Conservation (phyloP, 805 yeast species). For the Danielia oregonensis region DNA sequence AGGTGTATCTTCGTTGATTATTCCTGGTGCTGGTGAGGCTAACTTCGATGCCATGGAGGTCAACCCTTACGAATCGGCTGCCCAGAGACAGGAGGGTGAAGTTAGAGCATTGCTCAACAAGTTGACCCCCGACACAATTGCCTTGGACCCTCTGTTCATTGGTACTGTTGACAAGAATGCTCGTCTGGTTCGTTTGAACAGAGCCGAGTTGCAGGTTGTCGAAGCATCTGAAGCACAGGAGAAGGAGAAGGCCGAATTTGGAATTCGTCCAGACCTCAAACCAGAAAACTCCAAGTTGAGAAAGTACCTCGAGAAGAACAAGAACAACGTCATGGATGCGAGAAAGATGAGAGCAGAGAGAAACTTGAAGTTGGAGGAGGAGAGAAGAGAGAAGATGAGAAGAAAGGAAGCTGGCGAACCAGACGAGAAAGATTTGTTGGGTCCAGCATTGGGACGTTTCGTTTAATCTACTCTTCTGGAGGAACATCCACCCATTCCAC, state of each 20-base stretch:
- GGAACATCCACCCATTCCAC: not conserved
- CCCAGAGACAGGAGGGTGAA: slow-evolving; percentile 92
- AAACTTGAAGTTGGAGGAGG: slow-evolving; percentile 71
- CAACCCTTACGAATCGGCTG: slow-evolving; percentile 88
- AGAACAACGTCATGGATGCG: slow-evolving; percentile 80
- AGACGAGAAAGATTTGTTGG: slow-evolving; percentile 16
- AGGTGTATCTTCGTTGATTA: slow-evolving; percentile 73
- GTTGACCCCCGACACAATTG: slow-evolving; percentile 86
- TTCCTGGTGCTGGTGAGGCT: slow-evolving; percentile 98
- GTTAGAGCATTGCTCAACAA: slow-evolving; percentile 83
- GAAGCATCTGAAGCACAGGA: slow-evolving; percentile 38
- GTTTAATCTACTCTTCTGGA: slow-evolving; percentile 4
- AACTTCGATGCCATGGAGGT: slow-evolving; percentile 90
- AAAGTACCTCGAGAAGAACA: slow-evolving; percentile 75
- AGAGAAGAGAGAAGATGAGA: slow-evolving; percentile 46
- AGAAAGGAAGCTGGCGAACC: slow-evolving; percentile 16
- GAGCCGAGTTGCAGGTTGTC: slow-evolving; percentile 44
- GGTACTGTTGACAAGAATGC: slow-evolving; percentile 81
- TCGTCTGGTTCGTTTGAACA: slow-evolving; percentile 56
- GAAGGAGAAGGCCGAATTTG: slow-evolving; percentile 45
- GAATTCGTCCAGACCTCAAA: slow-evolving; percentile 63
- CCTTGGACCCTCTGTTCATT: slow-evolving; percentile 82
- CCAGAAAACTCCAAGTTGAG: slow-evolving; percentile 84
- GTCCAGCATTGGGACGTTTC: slow-evolving; percentile 18
- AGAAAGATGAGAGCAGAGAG: slow-evolving; percentile 74